Percentiles rank a stretch among this genome's conserved stretches.
Conservation (phyloP, 352 stramenopile genomes). For the Phytophthora pinifolia region DNA sequence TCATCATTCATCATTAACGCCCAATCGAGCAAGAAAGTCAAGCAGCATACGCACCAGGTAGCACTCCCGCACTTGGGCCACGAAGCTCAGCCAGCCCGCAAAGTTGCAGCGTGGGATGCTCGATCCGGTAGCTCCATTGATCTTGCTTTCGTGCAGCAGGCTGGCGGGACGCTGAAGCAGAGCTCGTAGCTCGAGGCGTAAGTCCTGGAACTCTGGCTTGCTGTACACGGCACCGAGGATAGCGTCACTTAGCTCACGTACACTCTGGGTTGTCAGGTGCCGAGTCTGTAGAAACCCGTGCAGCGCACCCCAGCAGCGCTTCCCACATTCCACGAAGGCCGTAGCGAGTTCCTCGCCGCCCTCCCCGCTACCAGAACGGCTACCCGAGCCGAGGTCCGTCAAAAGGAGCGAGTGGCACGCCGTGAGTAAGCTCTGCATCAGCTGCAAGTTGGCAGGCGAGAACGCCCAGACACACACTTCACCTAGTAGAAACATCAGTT, state of each 20-base stretch:
- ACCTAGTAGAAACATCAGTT: slow-evolving; percentile 16
- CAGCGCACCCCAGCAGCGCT: neutral
- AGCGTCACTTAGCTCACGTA: slow-evolving; percentile 7
- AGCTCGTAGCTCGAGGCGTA: neutral
- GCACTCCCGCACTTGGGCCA: slow-evolving; percentile 15
- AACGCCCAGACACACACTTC: slow-evolving; percentile 27
- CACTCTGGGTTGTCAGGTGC: neutral
- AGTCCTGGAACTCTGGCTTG: slow-evolving; percentile 1
- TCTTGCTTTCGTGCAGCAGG: neutral
- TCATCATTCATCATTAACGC: too few relatives aligned
- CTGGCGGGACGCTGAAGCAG: slow-evolving; percentile 1
- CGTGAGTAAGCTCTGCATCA: slow-evolving; percentile 17
- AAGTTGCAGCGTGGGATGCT: slow-evolving; percentile 3
- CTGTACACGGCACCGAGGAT: slow-evolving; percentile 5
- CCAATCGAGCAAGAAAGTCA: neutral
- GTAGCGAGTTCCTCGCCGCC: neutral
- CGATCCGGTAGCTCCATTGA: neutral
- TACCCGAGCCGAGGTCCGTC: neutral
- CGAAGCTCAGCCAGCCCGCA: slow-evolving; percentile 10
- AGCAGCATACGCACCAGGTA: slow-evolving; percentile 5
- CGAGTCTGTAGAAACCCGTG: slow-evolving; percentile 5
- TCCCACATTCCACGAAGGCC: slow-evolving; percentile 5
- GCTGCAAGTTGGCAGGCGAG: slow-evolving; percentile 5
- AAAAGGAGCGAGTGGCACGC: slow-evolving; percentile 12
- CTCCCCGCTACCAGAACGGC: neutral